These are phyloP conservation scores for Cordyceps cicadae DNA, from an alignment of 2,329 filamentous ascomycete genomes.

Conservation along the genomic window DNA sequence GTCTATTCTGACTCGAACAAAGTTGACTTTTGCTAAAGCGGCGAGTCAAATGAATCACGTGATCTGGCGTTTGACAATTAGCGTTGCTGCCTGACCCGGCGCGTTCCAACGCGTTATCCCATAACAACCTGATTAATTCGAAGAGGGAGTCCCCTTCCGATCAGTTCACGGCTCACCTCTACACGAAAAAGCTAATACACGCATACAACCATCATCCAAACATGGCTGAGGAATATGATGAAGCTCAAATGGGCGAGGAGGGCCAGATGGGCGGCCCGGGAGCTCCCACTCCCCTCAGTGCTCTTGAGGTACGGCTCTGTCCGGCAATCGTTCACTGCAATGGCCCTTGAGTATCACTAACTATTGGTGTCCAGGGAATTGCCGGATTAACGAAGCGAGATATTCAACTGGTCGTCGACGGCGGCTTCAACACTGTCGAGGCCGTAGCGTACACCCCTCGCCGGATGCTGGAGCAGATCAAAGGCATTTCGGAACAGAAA, in stretches of 20 bases:
- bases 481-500: slow-evolving; percentile 96
- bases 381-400: slow-evolving; percentile 89
- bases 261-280: slow-evolving; percentile 70
- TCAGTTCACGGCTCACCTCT: background rate
- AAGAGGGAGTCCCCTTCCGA: background rate
- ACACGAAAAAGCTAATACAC: background rate
- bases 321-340: background rate
- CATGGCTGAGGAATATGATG: slow-evolving; percentile 55
- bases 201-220: background rate
- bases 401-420: slow-evolving; percentile 85
- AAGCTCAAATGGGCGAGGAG: slow-evolving; percentile 59
- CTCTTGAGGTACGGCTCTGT: slow-evolving; percentile 62
- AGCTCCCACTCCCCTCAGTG: slow-evolving; percentile 80
- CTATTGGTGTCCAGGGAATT: slow-evolving; percentile 53
- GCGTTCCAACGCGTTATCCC: slow-evolving; percentile 10
- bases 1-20: background rate
- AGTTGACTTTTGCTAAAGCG: background rate
- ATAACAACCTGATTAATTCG: slow-evolving; percentile 9
- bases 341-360: slow-evolving; percentile 11
- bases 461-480: slow-evolving; percentile 83
- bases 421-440: slow-evolving; percentile 91
- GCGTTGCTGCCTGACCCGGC: slow-evolving; percentile 5
- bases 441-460: slow-evolving; percentile 86
- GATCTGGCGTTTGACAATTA: slow-evolving; percentile 6
- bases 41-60: background rate